Evolutionary conservation across 1,284 basidiomycete genomes (phyloP).

Genomic region (Moniliophthora roreri): DNA sequence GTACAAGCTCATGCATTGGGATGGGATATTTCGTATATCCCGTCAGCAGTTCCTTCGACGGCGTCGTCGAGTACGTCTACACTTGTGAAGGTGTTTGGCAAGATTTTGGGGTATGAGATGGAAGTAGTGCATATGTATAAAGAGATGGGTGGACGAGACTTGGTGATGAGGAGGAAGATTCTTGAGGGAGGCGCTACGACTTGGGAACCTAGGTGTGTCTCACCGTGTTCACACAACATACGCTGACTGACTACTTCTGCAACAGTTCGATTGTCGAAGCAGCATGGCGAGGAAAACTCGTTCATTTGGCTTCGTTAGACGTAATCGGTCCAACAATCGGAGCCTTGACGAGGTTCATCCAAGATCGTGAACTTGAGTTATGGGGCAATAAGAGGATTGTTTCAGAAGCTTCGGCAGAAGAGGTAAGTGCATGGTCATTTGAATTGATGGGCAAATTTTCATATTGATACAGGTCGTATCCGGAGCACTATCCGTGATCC

Average conservation of each 20-base stretch:
- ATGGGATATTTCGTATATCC: constrained; percentile 54
- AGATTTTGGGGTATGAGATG: constrained; percentile 56
- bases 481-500: constrained; percentile 47
- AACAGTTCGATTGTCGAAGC: constrained; percentile 53
- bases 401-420: constrained; percentile 40
- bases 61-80: constrained; percentile 52
- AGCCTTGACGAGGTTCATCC: constrained; percentile 53
- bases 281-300: constrained; percentile 55
- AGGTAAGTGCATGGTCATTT: constrained; percentile 38
- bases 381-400: constrained; percentile 64
- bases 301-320: constrained; percentile 60
- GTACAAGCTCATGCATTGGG: constrained; percentile 53
- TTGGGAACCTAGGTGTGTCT: constrained; percentile 59
- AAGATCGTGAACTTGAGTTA: constrained; percentile 61
- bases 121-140: constrained; percentile 66
- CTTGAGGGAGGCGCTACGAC: constrained; percentile 51
- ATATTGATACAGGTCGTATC: constrained; percentile 27
- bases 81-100: constrained; percentile 46
- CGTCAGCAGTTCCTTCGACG: constrained; percentile 45
- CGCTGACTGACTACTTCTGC: constrained; percentile 3
- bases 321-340: constrained; percentile 64
- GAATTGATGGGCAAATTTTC: constrained; percentile 3
- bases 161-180: constrained; percentile 60
- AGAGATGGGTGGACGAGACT: constrained; percentile 63
- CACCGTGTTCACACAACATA: background rate